A percentile compares a stretch with the other conserved stretches of the same genome.
Conservation (phyloP, 83 land plant species). For the Thuja plicata region DNA sequence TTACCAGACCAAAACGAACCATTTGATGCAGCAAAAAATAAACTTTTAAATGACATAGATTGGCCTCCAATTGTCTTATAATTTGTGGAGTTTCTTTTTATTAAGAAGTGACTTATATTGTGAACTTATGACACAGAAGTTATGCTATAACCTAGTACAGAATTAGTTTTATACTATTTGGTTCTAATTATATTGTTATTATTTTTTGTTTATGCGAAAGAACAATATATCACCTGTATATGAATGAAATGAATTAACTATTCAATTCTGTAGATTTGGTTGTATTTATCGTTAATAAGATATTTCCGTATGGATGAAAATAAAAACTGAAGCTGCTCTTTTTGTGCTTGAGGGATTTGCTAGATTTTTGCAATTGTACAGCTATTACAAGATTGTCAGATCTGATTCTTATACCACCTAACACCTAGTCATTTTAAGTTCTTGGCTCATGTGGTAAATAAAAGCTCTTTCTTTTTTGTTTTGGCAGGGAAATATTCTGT, state of each 20-base stretch:
- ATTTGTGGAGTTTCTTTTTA: neutral
- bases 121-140: neutral
- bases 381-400: neutral
- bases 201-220: neutral
- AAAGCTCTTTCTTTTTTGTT: neutral
- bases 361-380: neutral
- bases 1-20: neutral
- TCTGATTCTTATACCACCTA: neutral
- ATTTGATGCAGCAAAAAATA: neutral
- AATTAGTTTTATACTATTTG: neutral
- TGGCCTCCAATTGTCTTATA: neutral
- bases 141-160: neutral
- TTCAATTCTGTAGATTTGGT: neutral
- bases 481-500: conserved; percentile 73
- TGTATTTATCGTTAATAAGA: neutral
- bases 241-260: neutral
- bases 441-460: neutral
- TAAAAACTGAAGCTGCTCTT: neutral
- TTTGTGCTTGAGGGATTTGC: neutral
- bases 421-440: neutral
- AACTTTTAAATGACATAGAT: neutral
- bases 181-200: neutral
- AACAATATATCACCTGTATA: neutral
- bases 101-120: neutral
- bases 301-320: neutral